phyloP scores from a whole-genome alignment of 805 yeast genomes.

The Priceomyces castillae region DNA sequence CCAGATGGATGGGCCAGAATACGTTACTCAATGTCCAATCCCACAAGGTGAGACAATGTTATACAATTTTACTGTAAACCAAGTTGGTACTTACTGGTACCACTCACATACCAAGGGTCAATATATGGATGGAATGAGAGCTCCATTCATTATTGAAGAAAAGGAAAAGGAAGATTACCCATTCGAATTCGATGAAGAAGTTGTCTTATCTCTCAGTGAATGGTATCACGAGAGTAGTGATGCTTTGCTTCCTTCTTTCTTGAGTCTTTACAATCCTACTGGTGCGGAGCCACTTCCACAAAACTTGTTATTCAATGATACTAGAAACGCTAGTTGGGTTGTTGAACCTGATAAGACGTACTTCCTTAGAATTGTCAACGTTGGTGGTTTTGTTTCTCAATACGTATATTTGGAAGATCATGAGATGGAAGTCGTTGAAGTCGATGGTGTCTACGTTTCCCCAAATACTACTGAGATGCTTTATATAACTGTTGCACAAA shows the following conservation, averaged over 20 bases:
- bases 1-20: constrained; percentile 89
- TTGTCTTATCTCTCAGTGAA: constrained; percentile 55
- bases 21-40: constrained; percentile 88
- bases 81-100: constrained; percentile 94
- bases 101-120: constrained; percentile 91
- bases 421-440: constrained; percentile 39
- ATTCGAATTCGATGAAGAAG: constrained; percentile 62
- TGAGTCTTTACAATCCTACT: constrained; percentile 71
- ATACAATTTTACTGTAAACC: constrained; percentile 87
- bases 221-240: constrained; percentile 58
- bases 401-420: constrained; percentile 43
- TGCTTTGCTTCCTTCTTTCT: constrained; percentile 46
- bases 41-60: constrained; percentile 70
- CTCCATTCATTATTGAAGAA: constrained; percentile 65
- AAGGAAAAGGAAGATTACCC: constrained; percentile 42
- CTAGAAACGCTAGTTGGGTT: constrained; percentile 52
- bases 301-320: constrained; percentile 61
- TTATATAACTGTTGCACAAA: constrained; percentile 76
- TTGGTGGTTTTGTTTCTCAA: constrained; percentile 72
- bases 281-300: constrained; percentile 85
- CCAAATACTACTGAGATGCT: constrained; percentile 54
- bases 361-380: constrained; percentile 59
- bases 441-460: constrained; percentile 53
- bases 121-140: constrained; percentile 92
- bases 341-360: constrained; percentile 64